Evolutionary conservation across 805 yeast genomes (phyloP), one percentile per base, ranked within the genome.

Genomic region (Lipomyces kockii): DNA sequence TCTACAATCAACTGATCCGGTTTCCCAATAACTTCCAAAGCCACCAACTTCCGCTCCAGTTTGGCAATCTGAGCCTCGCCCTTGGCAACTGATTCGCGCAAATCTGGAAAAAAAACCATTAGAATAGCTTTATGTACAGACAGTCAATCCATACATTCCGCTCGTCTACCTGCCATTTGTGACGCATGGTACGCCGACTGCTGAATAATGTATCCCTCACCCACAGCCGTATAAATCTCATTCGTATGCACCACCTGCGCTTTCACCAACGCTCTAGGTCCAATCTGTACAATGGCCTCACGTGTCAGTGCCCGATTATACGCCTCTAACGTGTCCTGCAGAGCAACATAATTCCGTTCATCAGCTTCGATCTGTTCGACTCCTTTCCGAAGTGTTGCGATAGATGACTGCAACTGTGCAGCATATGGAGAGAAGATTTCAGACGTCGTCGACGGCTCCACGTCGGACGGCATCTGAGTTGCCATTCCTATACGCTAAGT

Each of bases 121-220:
- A 14, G 43, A 20, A 20, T 34, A 53, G 22, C 32, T 20, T 2
- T 6, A 53, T 20, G 34, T 22, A 27, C 9, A 37, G 29, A 20
- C 12, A 22, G n/a, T 22, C 37, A 29, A 35, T 27, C 4, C 68
- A n/a, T 58, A 66, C 71, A 9, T 27, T 67, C 64, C 2, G 58
- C 51, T 32, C 64, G 37, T 29, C 70, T 29, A 8, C 57, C 68
- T 2, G 67, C 71, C 63, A 63, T 65, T 58, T 61, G 27, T n/a
- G 63, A 59, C 2, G 72, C 72, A 27, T 65, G 63, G 51, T 20
- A 63, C 3, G 70, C 70, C 8, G 72, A 70, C 32, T 60, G 63
- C 54, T 60, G 60, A 32, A 65, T 60, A 20, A 68, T 61, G 29
- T 61, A 62, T 17, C 64, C 72, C 27, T 59, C 71, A 27, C 72